Evolutionary conservation across 805 yeast genomes (phyloP).

Genomic region (Pichia insulana): DNA sequence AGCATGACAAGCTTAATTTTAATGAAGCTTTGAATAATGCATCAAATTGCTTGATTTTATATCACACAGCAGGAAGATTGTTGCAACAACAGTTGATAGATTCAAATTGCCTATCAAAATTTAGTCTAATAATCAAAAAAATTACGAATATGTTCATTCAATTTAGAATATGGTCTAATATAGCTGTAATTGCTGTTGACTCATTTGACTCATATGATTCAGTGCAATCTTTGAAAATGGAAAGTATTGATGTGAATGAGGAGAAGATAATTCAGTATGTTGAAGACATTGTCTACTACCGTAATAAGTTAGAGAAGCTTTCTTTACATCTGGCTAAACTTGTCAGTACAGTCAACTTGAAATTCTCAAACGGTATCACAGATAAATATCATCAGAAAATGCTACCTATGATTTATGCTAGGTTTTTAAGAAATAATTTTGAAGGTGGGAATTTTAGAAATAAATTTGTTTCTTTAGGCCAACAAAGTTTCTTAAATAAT

Average conservation of each 20-base stretch:
- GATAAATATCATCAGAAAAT: conserved; percentile 13
- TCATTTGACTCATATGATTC: neutral
- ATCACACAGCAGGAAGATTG: conserved; percentile 49
- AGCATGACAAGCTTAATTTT: conserved; percentile 43
- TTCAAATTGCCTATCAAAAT: conserved; percentile 37
- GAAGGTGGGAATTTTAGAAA: conserved; percentile 78
- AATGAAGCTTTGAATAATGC: conserved; percentile 44
- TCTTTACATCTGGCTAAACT: neutral
- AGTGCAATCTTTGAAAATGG: neutral
- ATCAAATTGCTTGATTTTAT: conserved; percentile 42
- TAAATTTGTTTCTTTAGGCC: conserved; percentile 39
- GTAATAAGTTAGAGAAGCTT: conserved; percentile 3
- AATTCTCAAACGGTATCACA: neutral
- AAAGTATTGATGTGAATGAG: neutral
- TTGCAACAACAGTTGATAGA: conserved; percentile 41
- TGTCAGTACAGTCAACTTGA: neutral
- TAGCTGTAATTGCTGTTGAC: conserved; percentile 3
- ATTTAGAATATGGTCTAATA: conserved; percentile 41
- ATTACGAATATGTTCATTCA: conserved; percentile 50
- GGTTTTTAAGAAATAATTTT: conserved; percentile 56
- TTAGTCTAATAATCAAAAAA: conserved; percentile 42
- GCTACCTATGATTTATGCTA: conserved; percentile 61
- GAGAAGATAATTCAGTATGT: neutral
- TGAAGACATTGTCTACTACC: neutral
- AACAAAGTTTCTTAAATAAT: conserved; percentile 26